Evolutionary conservation across 352 stramenopile species (phyloP), one percentile per base, ranked within the genome.

Genomic region (Pythium dissimile): DNA sequence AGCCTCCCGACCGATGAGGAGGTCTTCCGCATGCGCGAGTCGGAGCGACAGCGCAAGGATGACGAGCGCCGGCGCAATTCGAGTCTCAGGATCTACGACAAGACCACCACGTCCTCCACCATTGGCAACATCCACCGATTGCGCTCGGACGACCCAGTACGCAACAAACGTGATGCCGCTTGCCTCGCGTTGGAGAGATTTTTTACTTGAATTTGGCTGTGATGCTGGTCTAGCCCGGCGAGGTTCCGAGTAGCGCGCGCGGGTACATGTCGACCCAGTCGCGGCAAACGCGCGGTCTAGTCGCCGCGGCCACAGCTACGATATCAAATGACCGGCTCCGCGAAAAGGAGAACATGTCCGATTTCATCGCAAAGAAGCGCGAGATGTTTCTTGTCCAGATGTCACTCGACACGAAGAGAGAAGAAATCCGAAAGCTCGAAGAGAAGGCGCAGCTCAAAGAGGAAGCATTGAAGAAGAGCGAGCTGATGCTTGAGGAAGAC

Each of bases 301-400:
- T 94, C 1, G 77, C 86, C 1, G 84, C 85, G 3, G 87, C 87
- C 1, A 94, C 86, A 0, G 79, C 83, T 2, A 82, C 80, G 15
- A 92, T 95, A 62, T 87, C 84, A 20, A 90, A 79, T 28, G 86
- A 97, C 41, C 75, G 91, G 3, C 76, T 94, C 20, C 86, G 89
- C 27, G 89, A 98, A 61, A 97, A 97, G 64, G 94, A 98, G 57
- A 97, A 93, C 66, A 98, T 98, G 89, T 64, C 86, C 5, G 92
- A 98, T 56, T 98, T 98, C 35, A 96, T 98, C 30, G 81, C 84
- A 8, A 98, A 98, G 78, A 98, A 98, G 72, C 81, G 91, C 11
- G 94, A 98, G 62, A 98, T 98, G 92, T 98, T 98, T 60, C 79
- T 98, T 1, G 88, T 98, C 18, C 94, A 95, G 55, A 97, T 98